Conservation (phyloP, 306 rosid genomes). For the Cicer yamashitae region DNA sequence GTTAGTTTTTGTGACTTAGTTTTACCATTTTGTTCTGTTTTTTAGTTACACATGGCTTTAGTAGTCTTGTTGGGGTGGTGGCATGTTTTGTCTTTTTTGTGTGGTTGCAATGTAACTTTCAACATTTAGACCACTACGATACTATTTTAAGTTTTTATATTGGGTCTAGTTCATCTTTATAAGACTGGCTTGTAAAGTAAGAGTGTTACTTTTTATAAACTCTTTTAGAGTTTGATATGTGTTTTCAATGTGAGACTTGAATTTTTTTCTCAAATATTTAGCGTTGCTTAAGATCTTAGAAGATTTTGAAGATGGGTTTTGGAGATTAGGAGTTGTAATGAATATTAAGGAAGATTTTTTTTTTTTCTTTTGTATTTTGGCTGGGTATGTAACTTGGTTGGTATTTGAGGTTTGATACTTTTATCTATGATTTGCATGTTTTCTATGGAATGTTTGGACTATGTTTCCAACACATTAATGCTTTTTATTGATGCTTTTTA, state of each 20-base stretch:
- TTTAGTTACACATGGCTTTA: not conserved
- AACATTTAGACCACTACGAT: not conserved
- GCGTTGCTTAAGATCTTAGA: not conserved
- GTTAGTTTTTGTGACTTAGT: slow-evolving; percentile 45
- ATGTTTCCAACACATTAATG: not conserved
- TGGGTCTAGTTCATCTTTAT: too few relatives aligned
- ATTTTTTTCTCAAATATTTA: too few relatives aligned
- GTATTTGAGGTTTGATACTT: slow-evolving; percentile 21
- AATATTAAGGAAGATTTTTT: not conserved
- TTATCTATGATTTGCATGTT: slow-evolving; percentile 47
- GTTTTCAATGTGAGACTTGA: too few relatives aligned
- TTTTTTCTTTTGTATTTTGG: slow-evolving; percentile 17
- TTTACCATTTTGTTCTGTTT: slow-evolving; percentile 20
- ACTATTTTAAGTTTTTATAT: too few relatives aligned
- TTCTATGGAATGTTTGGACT: slow-evolving; percentile 33
- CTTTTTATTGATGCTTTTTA: slow-evolving; percentile 13
- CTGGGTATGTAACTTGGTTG: slow-evolving; percentile 4
- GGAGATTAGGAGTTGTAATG: not conserved
- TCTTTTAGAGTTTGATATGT: too few relatives aligned
- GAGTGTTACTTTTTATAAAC: too few relatives aligned
- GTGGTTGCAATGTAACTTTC: not conserved
- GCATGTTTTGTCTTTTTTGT: slow-evolving; percentile 18
- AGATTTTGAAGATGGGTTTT: not conserved
- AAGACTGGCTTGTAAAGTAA: not conserved
- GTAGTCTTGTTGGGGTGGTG: not conserved